Base-by-base conservation (phyloP, 2,329 filamentous ascomycete genomes). In the Botrytis aclada region DNA sequence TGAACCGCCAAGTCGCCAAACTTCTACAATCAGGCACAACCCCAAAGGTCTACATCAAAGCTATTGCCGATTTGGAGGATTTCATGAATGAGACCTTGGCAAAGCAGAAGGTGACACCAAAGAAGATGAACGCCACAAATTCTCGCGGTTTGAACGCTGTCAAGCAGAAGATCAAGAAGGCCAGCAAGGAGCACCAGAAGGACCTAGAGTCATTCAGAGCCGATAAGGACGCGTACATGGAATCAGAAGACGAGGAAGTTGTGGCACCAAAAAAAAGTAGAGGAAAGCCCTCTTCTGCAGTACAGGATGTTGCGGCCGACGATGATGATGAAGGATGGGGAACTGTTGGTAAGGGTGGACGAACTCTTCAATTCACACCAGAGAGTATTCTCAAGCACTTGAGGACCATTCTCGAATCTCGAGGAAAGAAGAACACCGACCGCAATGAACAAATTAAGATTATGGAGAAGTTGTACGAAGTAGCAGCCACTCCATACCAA, bases 381-480 rank as follows among this genome's bases (percentile, higher is more conserved):
- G 96, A 99, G 86, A 96, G 95, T 83, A 99, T 99, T 81, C 92
- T 98, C 83, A 99, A 99, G 87, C 94, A 98, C 83, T 88, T 99
- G 70, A 90, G 95, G 73, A 89, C 90, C 70, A 98, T 99, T 81
- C 87, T 98, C 81, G 96, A 99, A 86, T 95, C 95, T 74, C 90
- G 96, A 86, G 96, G 96, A 82, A 97, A 97, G 88, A 99, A 99
- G 89, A 98, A 98, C 87, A 98, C 96, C 77, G 96, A 99, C 83
- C 92, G 94, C 66, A 82, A 89, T 64, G 96, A 99, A 84, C 96
- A 99, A 85, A 98, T 99, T 84, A 92, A 92, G 83, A 92, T 95
- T 70, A 97, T 99, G 94, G 96, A 98, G 88, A 97, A 95, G 86
- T 89, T 99, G 71, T 86, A 91, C 80, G 94, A 97, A 82, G 95